Evolutionary conservation across 129 eudicot genomes (phyloP).

Genomic region (Logfia minima): DNA sequence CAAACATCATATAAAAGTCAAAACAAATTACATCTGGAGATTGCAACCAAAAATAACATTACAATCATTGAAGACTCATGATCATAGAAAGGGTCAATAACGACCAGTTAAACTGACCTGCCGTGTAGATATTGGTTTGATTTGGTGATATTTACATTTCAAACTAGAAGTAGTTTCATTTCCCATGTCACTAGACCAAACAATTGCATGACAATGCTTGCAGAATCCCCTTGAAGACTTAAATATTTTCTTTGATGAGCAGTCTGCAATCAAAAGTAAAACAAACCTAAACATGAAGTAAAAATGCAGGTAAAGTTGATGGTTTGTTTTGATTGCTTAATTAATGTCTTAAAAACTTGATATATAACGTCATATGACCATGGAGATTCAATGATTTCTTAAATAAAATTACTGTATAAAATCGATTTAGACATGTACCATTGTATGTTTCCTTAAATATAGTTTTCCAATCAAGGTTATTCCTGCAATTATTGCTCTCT

Average conservation of each 20-base stretch:
- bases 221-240: constrained; percentile 66
- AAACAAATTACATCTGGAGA: not conserved
- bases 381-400: not conserved
- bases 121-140: constrained; percentile 47
- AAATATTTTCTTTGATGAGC: constrained; percentile 38
- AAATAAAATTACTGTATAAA: not conserved
- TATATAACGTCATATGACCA: not conserved
- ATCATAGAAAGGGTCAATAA: not conserved
- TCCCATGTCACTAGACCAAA: constrained; percentile 57
- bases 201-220: constrained; percentile 45
- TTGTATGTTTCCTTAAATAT: constrained; percentile 47
- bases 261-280: constrained; percentile 35
- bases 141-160: constrained; percentile 39
- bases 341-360: not conserved
- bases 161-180: constrained; percentile 15
- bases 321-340: not conserved
- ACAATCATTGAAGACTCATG: not conserved
- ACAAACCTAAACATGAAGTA: not conserved
- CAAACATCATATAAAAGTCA: not conserved
- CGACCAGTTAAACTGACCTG: constrained; percentile 42
- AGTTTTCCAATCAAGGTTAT: constrained; percentile 47
- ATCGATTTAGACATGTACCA: constrained; percentile 38
- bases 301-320: not conserved
- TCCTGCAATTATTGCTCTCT: constrained; percentile 14
- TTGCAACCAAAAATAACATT: not conserved